phyloP scores from a whole-genome alignment of 2,329 filamentous ascomycete genomes.

The Colletotrichum incanum region DNA sequence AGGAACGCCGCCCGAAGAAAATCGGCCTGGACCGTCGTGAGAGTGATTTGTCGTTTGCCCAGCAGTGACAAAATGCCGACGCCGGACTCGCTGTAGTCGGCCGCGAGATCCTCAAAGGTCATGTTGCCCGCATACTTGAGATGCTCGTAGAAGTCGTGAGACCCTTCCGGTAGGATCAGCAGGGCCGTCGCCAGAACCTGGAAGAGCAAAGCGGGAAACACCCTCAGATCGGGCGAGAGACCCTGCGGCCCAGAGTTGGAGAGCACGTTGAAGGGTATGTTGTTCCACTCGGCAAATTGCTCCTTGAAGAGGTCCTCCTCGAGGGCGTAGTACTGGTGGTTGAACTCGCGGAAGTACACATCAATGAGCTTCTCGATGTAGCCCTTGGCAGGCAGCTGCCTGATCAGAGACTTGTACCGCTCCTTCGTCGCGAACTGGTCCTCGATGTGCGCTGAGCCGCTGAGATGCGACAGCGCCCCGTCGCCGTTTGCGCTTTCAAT shows the following conservation, averaged over 20 bases:
- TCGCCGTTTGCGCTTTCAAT: slow-evolving; percentile 64
- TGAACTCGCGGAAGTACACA: slow-evolving; percentile 71
- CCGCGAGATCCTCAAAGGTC: slow-evolving; percentile 73
- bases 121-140: slow-evolving; percentile 73
- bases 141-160: slow-evolving; percentile 66
- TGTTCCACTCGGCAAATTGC: slow-evolving; percentile 70
- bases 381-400: slow-evolving; percentile 69
- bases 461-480: slow-evolving; percentile 50
- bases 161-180: slow-evolving; percentile 64
- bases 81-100: slow-evolving; percentile 74
- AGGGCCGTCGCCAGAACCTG: slow-evolving; percentile 71
- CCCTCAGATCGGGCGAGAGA: slow-evolving; percentile 66
- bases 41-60: slow-evolving; percentile 70
- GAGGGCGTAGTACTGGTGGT: slow-evolving; percentile 72
- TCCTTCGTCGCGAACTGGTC: slow-evolving; percentile 64
- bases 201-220: slow-evolving; percentile 74
- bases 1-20: slow-evolving; percentile 71
- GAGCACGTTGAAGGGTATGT: slow-evolving; percentile 66
- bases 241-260: slow-evolving; percentile 65
- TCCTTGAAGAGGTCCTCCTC: slow-evolving; percentile 67
- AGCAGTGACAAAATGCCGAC: slow-evolving; percentile 67
- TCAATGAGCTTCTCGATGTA: slow-evolving; percentile 70
- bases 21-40: slow-evolving; percentile 71
- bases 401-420: slow-evolving; percentile 72
- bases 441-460: slow-evolving; percentile 47